Percentiles rank a stretch among this genome's conserved stretches.
These are phyloP conservation scores for Microcyclosporella mali DNA, from an alignment of 2,329 filamentous ascomycete species.

Conservation along the genomic window DNA sequence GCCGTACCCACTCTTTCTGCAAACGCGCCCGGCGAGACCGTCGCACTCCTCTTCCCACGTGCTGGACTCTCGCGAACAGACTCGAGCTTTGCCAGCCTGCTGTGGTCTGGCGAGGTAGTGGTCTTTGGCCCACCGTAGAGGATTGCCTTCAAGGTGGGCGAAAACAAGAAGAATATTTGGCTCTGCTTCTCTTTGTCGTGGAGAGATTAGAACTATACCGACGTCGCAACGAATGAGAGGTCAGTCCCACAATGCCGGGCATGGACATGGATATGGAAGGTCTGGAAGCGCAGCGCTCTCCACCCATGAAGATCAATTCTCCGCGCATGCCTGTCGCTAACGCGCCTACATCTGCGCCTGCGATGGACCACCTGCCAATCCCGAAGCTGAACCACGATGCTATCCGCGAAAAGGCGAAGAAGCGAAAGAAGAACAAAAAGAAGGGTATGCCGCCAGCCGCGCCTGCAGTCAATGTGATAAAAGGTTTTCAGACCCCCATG, in stretches of 20 bases:
- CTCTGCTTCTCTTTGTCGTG: too few relatives aligned
- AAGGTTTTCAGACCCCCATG: constrained; percentile 46
- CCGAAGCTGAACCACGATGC: constrained; percentile 32
- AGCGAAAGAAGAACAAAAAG: constrained; percentile 37
- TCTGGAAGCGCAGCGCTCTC: constrained; percentile 26
- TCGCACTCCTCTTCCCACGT: constrained; percentile 30
- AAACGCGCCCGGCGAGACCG: constrained; percentile 31
- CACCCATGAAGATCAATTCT: constrained; percentile 29
- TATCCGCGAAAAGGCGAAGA: constrained; percentile 32
- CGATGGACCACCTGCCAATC: constrained; percentile 19
- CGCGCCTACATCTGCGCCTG: constrained; percentile 3
- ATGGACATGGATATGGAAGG: constrained; percentile 31
- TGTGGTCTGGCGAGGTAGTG: constrained; percentile 36
- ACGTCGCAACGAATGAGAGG: neutral
- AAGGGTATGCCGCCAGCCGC: constrained; percentile 32
- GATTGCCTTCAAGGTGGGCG: constrained; percentile 46
- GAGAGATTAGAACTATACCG: neutral
- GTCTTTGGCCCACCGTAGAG: constrained; percentile 40
- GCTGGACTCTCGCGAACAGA: constrained; percentile 35
- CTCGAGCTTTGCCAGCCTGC: constrained; percentile 43
- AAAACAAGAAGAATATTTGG: constrained; percentile 28
- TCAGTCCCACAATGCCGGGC: constrained; percentile 25
- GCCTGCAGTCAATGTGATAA: constrained; percentile 37
- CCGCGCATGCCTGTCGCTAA: constrained; percentile 22
- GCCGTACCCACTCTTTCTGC: constrained; percentile 28